Base-by-base conservation (phyloP, 345 rosid genomes). In the Nasturtium officinale region DNA sequence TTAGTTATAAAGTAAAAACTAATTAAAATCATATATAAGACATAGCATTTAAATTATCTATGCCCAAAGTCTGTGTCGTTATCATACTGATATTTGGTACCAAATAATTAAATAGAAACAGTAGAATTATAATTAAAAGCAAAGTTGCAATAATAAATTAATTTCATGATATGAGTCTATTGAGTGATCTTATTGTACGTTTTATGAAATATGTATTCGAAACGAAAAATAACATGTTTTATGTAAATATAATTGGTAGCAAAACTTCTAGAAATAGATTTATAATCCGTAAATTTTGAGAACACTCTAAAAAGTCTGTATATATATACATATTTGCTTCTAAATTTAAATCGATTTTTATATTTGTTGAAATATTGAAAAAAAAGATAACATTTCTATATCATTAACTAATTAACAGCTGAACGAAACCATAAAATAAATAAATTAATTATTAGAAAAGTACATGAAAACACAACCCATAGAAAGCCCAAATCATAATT, bases 61-160 rank as follows among this genome's bases (percentile, higher is more conserved):
- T 35, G 56, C 35, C 56, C 47, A 30, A 63, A 45, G 46, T 63
- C 56, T 20, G 5, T 29, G 69, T 64, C 70, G 62, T 73, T 63
- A 64, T 72, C 35, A 54, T n/a, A 53, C n/a, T n/a, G 1, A 23
- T 64, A 53, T 43, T 21, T 43, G 47, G 55, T 54, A 55, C 63
- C 46, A 53, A 38, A 21, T 7, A 42, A 52, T 62, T 20, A 51
- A 38, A 9, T 40, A 20, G 53, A 40, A 20, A 30, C 47, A 45
- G 40, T 50, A 7, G 13, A 26, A 12, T 15, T 38, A 38, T 0
- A 23, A 55, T 29, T 55, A 38, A 47, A 48, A 33, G 33, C 21
- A 50, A 12, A 48, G 32, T 32, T 32, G n/a, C 69, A 51, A 4
- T 53, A 67, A 53, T 20, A 53, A 56, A 17, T 54, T 54, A 69